Evolutionary conservation across 2,329 filamentous ascomycete genomes (phyloP).

Genomic region (Paramyrothecium sp.): DNA sequence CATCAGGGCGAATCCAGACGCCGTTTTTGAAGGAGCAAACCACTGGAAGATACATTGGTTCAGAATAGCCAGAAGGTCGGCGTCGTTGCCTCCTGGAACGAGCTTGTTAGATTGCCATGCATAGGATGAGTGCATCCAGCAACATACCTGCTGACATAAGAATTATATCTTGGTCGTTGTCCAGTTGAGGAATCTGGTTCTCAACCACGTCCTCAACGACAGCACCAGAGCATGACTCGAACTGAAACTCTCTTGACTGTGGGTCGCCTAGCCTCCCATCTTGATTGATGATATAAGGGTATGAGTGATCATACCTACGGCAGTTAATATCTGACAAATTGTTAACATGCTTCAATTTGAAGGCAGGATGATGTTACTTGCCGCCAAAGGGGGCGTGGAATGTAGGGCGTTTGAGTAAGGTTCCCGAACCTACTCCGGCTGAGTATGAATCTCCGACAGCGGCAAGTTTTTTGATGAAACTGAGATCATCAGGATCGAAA

Average conservation of each 20-base stretch:
- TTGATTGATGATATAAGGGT: slow-evolving; percentile 10
- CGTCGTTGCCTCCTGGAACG: not conserved
- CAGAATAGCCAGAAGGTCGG: slow-evolving; percentile 12
- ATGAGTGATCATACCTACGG: slow-evolving; percentile 9
- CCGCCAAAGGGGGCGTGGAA: not conserved
- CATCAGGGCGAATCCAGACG: not conserved
- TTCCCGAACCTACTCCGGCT: slow-evolving; percentile 12
- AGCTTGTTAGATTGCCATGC: not conserved
- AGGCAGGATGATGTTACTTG: not conserved
- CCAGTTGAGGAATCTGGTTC: slow-evolving; percentile 10
- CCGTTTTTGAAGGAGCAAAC: not conserved
- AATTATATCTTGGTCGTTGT: slow-evolving; percentile 6
- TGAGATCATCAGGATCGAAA: slow-evolving; percentile 7
- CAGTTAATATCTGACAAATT: slow-evolving; percentile 10
- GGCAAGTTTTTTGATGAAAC: slow-evolving; percentile 10
- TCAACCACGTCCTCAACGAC: slow-evolving; percentile 7
- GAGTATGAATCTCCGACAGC: slow-evolving; percentile 15
- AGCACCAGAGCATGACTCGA: slow-evolving; percentile 14
- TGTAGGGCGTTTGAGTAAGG: not conserved
- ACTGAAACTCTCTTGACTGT: slow-evolving; percentile 9
- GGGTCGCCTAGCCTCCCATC: slow-evolving; percentile 10
- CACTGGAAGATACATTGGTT: slow-evolving; percentile 13
- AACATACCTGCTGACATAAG: slow-evolving; percentile 9
- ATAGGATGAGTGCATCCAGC: not conserved
- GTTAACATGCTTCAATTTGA: not conserved